phyloP scores from a whole-genome alignment of 73 alveolate species.

The Blepharisma stoltei region DNA sequence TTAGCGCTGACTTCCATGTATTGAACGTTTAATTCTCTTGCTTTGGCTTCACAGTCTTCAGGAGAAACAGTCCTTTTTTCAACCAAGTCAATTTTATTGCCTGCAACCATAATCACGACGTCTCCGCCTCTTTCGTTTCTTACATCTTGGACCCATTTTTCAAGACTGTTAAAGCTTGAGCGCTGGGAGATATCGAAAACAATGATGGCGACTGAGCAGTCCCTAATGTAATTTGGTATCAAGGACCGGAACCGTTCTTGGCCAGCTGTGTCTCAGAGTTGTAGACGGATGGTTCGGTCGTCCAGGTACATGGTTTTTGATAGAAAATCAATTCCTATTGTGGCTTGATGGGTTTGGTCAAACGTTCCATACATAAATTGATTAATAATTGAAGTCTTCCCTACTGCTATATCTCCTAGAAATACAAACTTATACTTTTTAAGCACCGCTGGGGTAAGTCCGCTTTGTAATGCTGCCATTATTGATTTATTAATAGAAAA shows the following conservation, averaged over 20 bases:
- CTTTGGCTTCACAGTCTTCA: constrained; percentile 49
- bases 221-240: constrained; percentile 73
- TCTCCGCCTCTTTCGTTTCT: constrained; percentile 85
- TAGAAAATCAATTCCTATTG: constrained; percentile 99
- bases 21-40: constrained; percentile 40
- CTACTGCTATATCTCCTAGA: constrained; percentile 56
- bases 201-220: constrained; percentile 63
- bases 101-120: constrained; percentile 82
- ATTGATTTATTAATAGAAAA: too few species aligned
- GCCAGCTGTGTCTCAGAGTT: constrained; percentile 91
- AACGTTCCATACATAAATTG: constrained; percentile 67
- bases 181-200: constrained; percentile 66
- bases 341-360: constrained; percentile 81
- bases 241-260: constrained; percentile 70
- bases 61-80: constrained; percentile 64
- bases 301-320: constrained; percentile 95
- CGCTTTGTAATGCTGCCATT: too few species aligned
- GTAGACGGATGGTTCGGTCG: constrained; percentile 75
- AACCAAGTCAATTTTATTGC: constrained; percentile 81
- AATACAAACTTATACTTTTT: constrained; percentile 47
- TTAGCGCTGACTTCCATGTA: constrained; percentile 59
- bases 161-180: constrained; percentile 54
- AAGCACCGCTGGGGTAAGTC: neutral
- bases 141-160: constrained; percentile 86
- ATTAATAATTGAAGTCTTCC: constrained; percentile 54